phyloP scores from a whole-genome alignment of 176 grass and related monocot genomes.

The Avena atlantica region DNA sequence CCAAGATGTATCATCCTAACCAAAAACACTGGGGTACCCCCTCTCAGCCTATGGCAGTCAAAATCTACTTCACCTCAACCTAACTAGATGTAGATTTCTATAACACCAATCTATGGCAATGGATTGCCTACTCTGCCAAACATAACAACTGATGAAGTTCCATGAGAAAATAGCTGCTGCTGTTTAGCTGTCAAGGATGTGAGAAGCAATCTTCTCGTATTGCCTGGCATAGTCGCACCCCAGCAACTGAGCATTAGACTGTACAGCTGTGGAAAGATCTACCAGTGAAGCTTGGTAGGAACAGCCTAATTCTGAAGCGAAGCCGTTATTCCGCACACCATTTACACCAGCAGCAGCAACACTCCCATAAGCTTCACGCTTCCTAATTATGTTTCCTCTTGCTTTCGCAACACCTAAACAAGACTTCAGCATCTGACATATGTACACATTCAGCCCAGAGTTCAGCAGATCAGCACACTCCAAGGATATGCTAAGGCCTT shows the following conservation, averaged over 20 bases:
- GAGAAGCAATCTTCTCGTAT: conserved; percentile 58
- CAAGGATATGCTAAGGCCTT: conserved; percentile 44
- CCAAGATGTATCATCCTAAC: conserved; percentile 54
- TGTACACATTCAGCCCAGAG: conserved; percentile 63
- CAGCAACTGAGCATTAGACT: conserved; percentile 56
- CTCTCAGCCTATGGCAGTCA: conserved; percentile 31
- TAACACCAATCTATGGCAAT: conserved; percentile 40
- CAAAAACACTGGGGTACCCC: conserved; percentile 31
- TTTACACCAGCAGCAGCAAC: conserved; percentile 38
- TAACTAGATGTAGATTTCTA: conserved; percentile 56
- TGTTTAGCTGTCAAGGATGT: conserved; percentile 47
- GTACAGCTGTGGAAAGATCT: conserved; percentile 65
- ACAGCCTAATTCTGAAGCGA: conserved; percentile 27
- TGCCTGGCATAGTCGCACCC: conserved; percentile 35
- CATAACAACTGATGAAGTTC: conserved; percentile 30
- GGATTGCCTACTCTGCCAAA: conserved; percentile 35
- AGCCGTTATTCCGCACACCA: conserved; percentile 7
- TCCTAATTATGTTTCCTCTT: conserved; percentile 33
- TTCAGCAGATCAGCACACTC: conserved; percentile 75
- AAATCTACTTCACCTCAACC: conserved; percentile 46
- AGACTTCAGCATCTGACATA: conserved; percentile 59
- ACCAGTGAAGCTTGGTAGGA: conserved; percentile 58
- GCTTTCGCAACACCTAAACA: conserved; percentile 64
- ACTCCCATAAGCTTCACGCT: conserved; percentile 3
- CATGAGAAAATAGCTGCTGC: conserved; percentile 21